These are phyloP conservation scores for Dalbergia cochinchinensis DNA, from an alignment of 306 rosid genomes.

Conservation along the genomic window DNA sequence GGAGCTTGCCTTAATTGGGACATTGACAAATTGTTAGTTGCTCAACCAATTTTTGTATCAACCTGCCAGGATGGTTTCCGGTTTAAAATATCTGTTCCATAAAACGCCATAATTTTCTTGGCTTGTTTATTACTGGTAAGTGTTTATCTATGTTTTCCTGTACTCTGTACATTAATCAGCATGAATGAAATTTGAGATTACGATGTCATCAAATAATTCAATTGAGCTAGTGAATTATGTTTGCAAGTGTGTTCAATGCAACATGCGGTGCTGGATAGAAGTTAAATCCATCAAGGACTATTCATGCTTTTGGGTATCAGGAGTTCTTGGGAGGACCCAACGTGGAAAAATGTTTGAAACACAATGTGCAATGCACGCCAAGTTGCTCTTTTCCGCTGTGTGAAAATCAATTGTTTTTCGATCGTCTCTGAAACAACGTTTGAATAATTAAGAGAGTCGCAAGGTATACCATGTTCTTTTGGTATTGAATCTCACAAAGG, in stretches of 20 bases:
- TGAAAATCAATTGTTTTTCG: background rate
- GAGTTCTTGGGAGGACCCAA: constrained; percentile 3
- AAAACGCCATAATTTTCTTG: constrained; percentile 45
- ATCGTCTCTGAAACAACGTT: background rate
- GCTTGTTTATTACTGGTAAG: constrained; percentile 37
- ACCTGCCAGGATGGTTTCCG: constrained; percentile 25
- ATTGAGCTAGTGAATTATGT: background rate
- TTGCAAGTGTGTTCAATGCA: constrained; percentile 8
- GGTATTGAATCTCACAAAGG: too few species aligned
- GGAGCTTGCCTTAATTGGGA: constrained; percentile 57
- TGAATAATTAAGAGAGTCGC: too few species aligned
- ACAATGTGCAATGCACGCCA: background rate
- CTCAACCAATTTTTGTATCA: constrained; percentile 55
- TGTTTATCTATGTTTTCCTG: constrained; percentile 40
- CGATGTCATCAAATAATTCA: background rate
- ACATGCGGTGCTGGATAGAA: background rate
- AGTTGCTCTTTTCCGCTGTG: background rate
- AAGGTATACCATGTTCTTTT: too few species aligned
- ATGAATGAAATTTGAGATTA: constrained; percentile 48
- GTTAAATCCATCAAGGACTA: background rate
- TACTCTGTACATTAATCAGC: constrained; percentile 44
- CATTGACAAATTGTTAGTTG: constrained; percentile 50
- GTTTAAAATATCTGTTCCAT: constrained; percentile 24
- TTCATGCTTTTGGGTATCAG: background rate
- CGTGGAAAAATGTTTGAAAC: background rate